Conservation (phyloP, 108 stramenopile genomes). For the Cylindrotheca closterium region DNA sequence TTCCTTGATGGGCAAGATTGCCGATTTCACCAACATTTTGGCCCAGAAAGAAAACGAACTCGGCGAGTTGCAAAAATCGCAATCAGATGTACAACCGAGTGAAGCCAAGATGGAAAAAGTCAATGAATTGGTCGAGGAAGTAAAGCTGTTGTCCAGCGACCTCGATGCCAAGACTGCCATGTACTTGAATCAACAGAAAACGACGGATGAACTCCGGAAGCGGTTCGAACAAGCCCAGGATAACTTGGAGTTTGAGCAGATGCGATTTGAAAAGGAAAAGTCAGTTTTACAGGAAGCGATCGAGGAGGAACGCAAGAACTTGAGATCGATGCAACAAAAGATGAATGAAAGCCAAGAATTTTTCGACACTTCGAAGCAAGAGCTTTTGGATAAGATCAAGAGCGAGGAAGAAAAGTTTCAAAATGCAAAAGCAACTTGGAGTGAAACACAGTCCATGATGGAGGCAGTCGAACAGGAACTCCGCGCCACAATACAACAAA, state of each 20-base stretch:
- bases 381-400: slow-evolving; percentile 7
- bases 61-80: not conserved
- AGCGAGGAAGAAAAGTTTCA: slow-evolving; percentile 15
- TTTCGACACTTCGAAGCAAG: slow-evolving; percentile 11
- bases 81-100: not conserved
- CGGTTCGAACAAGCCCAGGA: slow-evolving; percentile 39
- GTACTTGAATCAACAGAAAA: slow-evolving; percentile 20
- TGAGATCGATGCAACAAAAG: slow-evolving; percentile 16
- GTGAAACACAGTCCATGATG: slow-evolving; percentile 22
- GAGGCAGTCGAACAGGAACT: slow-evolving; percentile 6
- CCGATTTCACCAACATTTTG: slow-evolving; percentile 29
- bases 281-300: slow-evolving; percentile 22
- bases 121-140: slow-evolving; percentile 34
- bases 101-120: slow-evolving; percentile 12
- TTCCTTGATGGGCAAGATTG: slow-evolving; percentile 29
- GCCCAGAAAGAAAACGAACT: slow-evolving; percentile 32
- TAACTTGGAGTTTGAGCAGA: slow-evolving; percentile 56
- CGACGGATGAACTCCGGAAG: slow-evolving; percentile 29
- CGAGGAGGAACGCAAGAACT: slow-evolving; percentile 33
- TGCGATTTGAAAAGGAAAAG: slow-evolving; percentile 50
- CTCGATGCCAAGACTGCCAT: slow-evolving; percentile 18
- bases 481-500: slow-evolving; percentile 5
- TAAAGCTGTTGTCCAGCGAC: slow-evolving; percentile 15
- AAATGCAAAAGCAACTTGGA: slow-evolving; percentile 11
- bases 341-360: slow-evolving; percentile 16